Conservation (phyloP, 257 asterid genomes). For the Lithospermum erythrorhizon region DNA sequence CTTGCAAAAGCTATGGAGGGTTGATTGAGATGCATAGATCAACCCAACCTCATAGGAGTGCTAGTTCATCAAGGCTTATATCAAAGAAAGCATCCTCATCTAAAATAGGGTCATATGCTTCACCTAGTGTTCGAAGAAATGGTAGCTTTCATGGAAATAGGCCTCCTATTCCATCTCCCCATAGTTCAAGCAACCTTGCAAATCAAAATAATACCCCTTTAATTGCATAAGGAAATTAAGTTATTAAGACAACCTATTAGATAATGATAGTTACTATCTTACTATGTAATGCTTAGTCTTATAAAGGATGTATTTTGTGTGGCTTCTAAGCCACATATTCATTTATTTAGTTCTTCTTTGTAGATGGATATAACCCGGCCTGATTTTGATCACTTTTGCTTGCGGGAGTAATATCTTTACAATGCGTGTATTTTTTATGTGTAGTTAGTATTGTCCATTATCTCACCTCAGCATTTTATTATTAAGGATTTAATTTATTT, state of each 20-base stretch:
- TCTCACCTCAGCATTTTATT: no score
- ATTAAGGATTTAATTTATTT: no score
- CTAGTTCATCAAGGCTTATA: conserved; percentile 20
- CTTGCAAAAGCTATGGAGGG: conserved; percentile 30
- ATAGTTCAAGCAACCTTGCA: conserved; percentile 15
- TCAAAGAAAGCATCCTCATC: conserved; percentile 11
- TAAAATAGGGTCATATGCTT: conserved; percentile 16
- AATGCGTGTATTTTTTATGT: no score
- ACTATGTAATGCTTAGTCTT: background rate
- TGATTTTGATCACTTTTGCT: no score
- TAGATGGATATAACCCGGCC: no score
- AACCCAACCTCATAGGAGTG: conserved; percentile 9
- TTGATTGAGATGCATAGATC: conserved; percentile 7
- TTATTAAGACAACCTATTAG: background rate
- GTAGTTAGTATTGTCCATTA: no score
- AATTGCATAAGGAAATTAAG: conserved; percentile 14
- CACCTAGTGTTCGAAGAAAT: conserved; percentile 18
- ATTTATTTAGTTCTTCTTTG: background rate
- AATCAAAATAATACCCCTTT: conserved; percentile 17
- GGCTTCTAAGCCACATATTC: background rate
- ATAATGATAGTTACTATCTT: background rate
- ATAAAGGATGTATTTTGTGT: background rate
- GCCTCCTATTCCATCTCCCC: conserved; percentile 26
- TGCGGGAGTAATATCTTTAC: no score
- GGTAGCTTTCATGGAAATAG: conserved; percentile 19